Evolutionary conservation across 2,329 filamentous ascomycete genomes (phyloP), one percentile per base, ranked within the genome.

Genomic region (Onygena corvina): DNA sequence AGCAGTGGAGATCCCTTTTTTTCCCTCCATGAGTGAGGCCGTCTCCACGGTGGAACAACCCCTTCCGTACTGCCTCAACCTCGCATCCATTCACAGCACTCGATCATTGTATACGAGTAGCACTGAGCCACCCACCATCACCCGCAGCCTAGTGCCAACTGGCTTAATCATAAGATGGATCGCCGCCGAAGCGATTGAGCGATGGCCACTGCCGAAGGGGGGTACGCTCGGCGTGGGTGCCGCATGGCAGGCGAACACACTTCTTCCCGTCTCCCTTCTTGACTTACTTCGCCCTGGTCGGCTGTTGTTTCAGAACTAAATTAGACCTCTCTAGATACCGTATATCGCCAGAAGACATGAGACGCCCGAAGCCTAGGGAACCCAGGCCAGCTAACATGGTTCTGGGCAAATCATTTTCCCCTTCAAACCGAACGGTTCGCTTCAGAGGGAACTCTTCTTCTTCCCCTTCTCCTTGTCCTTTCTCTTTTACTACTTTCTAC

Each of bases 381-480:
- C 21, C 36, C 36, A 42, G 36, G 21, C 36, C 36, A 23, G 36
- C 36, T 42, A 42, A 42, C 36, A 42, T 42, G 36, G 36, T 25
- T 42, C 16, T 16, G 25, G 36, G 36, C 3, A 12, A 42, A 42
- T 42, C 36, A 42, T 42, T 42, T 42, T 42, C 36, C 36, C 36
- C 36, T 42, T 42, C 36, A 42, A 42, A 42, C 36, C 36, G 36
- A 40, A n/a, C 36, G n/a, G 36, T 25, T 42, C 21, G 36, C 36
- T 42, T 42, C 36, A 42, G 36, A 42, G n/a, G 14, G 36, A 42
- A 7, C 16, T 42, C 21, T 42, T 42, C 36, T 42, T n/a, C n/a
- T n/a, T n/a, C 33, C 27, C 21, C 25, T n/a, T 42, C 36, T 42
- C 16, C 21, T 42, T n/a, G n/a, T 42, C 21, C 36, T 42, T 23